Percentiles rank a stretch among this genome's conserved stretches.
Evolutionary conservation across 371 early-diverging fungal species (phyloP).

Genomic region (Parasitella parasitica): DNA sequence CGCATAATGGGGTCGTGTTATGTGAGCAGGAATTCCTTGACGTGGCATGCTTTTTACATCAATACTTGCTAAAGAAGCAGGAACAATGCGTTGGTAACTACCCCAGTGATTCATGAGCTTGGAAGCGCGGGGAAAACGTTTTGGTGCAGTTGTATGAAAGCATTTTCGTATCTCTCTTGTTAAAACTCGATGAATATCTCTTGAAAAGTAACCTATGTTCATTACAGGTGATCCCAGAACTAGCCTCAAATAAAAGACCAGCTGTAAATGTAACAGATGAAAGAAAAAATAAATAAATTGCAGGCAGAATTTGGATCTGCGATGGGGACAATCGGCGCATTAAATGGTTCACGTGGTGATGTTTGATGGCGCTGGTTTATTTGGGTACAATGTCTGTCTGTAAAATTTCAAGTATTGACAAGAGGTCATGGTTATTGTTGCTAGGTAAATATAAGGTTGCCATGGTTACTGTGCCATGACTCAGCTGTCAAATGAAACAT

Average conservation of each 20-base stretch:
- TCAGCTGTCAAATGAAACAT: not conserved
- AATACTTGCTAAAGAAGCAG: conserved; percentile 29
- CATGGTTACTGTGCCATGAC: not conserved
- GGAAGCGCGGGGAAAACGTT: not conserved
- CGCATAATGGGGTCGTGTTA: conserved; percentile 77
- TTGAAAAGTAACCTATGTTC: not conserved
- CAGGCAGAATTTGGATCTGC: too few species aligned
- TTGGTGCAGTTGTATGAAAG: not conserved
- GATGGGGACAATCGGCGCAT: too few species aligned
- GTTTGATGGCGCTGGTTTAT: too few species aligned
- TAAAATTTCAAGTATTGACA: too few species aligned
- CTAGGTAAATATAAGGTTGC: not conserved
- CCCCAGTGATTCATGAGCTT: conserved; percentile 22
- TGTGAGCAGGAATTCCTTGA: conserved; percentile 65
- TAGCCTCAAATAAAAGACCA: too few species aligned
- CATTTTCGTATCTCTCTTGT: not conserved
- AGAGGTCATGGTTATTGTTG: too few species aligned
- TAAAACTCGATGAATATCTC: not conserved
- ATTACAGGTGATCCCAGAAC: not conserved
- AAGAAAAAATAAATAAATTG: not conserved
- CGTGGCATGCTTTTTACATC: conserved; percentile 41
- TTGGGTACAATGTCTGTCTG: too few species aligned
- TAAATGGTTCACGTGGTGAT: too few species aligned
- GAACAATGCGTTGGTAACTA: conserved; percentile 33
- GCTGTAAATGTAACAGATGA: too few species aligned